A percentile compares a stretch with the other conserved stretches of the same genome.
Conservation (phyloP, 1,284 basidiomycete species). For the Sanghuangporus weigelae region DNA sequence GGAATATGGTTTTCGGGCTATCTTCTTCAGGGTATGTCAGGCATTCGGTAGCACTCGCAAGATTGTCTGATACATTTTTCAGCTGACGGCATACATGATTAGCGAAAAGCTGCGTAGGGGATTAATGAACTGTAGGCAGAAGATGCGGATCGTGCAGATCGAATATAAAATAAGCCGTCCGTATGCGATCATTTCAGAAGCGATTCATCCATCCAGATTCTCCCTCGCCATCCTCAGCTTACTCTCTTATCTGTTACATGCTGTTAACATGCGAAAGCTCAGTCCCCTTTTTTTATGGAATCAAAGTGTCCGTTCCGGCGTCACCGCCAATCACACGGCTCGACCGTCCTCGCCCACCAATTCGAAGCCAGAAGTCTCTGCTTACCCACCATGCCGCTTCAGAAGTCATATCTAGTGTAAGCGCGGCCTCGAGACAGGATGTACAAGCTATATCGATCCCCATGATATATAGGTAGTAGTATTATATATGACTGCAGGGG, state of each 20-base stretch:
- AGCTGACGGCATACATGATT: not conserved
- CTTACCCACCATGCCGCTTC: not conserved
- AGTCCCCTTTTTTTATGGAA: not conserved
- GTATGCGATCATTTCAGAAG: not conserved
- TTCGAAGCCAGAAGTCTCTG: not conserved
- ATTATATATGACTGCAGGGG: not conserved
- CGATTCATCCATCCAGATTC: not conserved
- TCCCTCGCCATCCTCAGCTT: not conserved
- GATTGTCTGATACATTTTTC: not conserved
- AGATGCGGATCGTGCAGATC: not conserved
- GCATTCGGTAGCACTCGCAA: not conserved
- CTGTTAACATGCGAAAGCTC: not conserved
- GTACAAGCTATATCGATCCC: not conserved
- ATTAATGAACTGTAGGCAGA: not conserved
- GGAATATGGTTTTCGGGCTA: not conserved
- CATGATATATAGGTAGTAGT: not conserved
- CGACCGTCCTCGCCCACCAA: not conserved
- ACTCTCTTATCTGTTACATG: not conserved
- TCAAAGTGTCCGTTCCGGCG: not conserved
- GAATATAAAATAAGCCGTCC: not conserved
- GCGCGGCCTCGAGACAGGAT: not conserved
- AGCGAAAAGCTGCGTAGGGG: not conserved
- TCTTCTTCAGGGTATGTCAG: not conserved
- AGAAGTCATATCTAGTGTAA: not conserved
- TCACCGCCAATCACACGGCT: not conserved